Evolutionary conservation across 352 stramenopile species (phyloP), one percentile per base, ranked within the genome.

Genomic region (Halophytophthora batemanensis): DNA sequence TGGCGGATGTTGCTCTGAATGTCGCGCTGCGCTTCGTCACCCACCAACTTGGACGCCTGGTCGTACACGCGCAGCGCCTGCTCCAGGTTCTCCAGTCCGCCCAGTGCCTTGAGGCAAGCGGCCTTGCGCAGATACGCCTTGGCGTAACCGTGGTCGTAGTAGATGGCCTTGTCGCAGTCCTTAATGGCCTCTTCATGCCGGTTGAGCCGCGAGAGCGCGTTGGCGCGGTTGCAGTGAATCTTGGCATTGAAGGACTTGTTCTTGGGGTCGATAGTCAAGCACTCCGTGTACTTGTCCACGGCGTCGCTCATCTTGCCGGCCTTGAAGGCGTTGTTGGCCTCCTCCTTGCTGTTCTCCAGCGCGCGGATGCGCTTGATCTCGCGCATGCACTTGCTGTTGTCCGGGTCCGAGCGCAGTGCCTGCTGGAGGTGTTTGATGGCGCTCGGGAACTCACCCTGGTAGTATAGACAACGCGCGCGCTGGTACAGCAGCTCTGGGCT

Each of bases 161-260:
- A 88, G 34, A 97, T 88, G 17, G 87, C 88, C 70, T 87, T 82
- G 47, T 88, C 83, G 47, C 88, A 96, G 56, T 97, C 89, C 48
- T 87, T 82, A 45, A 96, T 93, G 5, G 86, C 86, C 52, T 96
- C 86, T 0, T 92, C 72, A 53, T 97, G 79, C 53, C 88, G 68
- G 17, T 77, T 69, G 28, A 97, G 56, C 38, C 90, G 87, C 17
- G 84, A 86, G 25, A 93, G 64, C 22, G 87, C 84, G 37, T 89
- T 95, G 21, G 88, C 93, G 18, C 92, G 83, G 67, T 98, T 98
- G 69, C 85, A 96, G 63, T 97, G 80, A 44, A 98, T 82, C 75
- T 97, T 98, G 22, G 92, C 87, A 69, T 96, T 96, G 64, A 96
- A 97, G 15, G 75, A 61, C 61, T 96, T 97, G 70, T 97, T 96